Evolutionary conservation across 2,329 filamentous ascomycete genomes (phyloP).

Genomic region (Xylaria sp.): DNA sequence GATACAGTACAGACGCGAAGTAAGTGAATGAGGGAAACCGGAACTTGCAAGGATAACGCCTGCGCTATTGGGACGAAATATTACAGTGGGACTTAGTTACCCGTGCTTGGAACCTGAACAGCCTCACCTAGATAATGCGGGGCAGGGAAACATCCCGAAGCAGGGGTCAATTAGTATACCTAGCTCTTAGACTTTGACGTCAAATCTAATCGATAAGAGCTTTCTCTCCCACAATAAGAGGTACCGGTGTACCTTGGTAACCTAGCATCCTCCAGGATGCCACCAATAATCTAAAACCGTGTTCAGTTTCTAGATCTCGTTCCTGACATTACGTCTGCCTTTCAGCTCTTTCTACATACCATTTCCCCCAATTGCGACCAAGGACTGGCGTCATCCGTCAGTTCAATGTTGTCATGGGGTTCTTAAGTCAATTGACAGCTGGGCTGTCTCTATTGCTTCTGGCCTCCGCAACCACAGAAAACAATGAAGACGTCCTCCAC

Average conservation of each 20-base stretch:
- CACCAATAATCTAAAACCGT: slow-evolving; percentile 43
- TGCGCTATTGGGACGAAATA: slow-evolving; percentile 26
- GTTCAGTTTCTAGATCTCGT: slow-evolving; percentile 40
- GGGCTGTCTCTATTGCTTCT: slow-evolving; percentile 47
- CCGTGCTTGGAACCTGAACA: background rate
- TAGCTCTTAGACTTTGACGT: slow-evolving; percentile 40
- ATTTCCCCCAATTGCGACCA: background rate
- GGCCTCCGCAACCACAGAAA: slow-evolving; percentile 42
- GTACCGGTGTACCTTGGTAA: slow-evolving; percentile 14
- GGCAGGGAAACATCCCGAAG: slow-evolving; percentile 4
- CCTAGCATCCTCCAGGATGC: slow-evolving; percentile 12
- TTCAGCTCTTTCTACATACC: background rate
- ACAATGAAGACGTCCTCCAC: slow-evolving; percentile 53
- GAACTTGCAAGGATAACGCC: slow-evolving; percentile 7
- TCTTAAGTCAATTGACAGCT: slow-evolving; percentile 48
- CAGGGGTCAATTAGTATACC: background rate
- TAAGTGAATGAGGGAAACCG: background rate
- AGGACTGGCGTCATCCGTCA: slow-evolving; percentile 1
- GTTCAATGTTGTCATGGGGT: slow-evolving; percentile 47
- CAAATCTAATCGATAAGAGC: slow-evolving; percentile 41
- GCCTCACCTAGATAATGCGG: background rate
- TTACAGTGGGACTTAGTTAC: slow-evolving; percentile 35
- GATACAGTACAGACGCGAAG: background rate
- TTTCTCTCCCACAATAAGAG: slow-evolving; percentile 25
- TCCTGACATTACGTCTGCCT: background rate